A percentile compares a stretch with the other conserved stretches of the same genome.
Conservation (phyloP, 495 filamentous ascomycete species). For the Penicillium ochrochloron region DNA sequence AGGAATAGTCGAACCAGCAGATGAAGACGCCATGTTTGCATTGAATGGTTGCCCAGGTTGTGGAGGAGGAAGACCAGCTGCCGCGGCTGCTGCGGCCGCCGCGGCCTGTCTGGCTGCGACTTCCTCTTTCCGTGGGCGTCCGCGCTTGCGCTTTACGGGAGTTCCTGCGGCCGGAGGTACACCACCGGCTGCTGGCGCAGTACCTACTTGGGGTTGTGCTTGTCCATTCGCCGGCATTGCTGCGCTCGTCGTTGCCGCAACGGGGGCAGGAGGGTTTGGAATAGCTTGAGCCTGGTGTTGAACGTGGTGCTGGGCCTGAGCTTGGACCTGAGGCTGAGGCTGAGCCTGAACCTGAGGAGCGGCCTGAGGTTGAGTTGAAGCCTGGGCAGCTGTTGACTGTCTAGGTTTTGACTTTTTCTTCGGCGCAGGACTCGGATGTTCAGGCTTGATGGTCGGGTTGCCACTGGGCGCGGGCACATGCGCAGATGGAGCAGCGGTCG, state of each 20-base stretch:
- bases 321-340: neutral
- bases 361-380: constrained; percentile 13
- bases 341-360: constrained; percentile 4
- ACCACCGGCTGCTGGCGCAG: constrained; percentile 10
- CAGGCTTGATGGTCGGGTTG: constrained; percentile 14
- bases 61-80: constrained; percentile 24
- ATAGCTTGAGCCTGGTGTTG: constrained; percentile 9
- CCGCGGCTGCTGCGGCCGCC: constrained; percentile 25
- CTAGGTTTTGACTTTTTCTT: constrained; percentile 35
- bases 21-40: constrained; percentile 27
- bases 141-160: constrained; percentile 32
- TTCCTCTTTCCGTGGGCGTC: constrained; percentile 37
- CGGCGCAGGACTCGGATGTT: constrained; percentile 25
- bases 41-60: constrained; percentile 34
- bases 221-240: constrained; percentile 28
- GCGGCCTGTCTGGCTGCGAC: constrained; percentile 32
- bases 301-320: constrained; percentile 16
- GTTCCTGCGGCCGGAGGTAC: constrained; percentile 14
- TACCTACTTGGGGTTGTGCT: constrained; percentile 5
- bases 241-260: neutral
- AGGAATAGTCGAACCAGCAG: constrained; percentile 12
- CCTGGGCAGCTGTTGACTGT: constrained; percentile 12
- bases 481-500: constrained; percentile 14
- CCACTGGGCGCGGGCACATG: constrained; percentile 7
- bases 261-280: constrained; percentile 1